Base-by-base conservation (phyloP, 257 asterid species). In the Datura wrightii region DNA sequence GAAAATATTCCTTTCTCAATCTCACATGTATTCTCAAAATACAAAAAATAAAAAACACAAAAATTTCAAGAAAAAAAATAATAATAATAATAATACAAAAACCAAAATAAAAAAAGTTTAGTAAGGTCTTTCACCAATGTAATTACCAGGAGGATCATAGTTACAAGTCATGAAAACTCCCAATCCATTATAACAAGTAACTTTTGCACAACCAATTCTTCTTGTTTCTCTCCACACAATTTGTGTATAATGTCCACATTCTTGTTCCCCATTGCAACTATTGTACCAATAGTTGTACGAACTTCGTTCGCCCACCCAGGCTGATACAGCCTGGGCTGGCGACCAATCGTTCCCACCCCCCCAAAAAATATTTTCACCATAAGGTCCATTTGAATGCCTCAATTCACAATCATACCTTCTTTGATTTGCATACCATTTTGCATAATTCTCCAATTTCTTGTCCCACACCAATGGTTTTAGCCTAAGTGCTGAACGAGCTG, bases 191-290 rank as follows among this genome's bases (percentile, higher is more conserved):
- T n/a, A 10, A 62, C 92, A 91, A 1, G 39, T 85, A 37, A 84
- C 90, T 56, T 83, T 79, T 2, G 94, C 94, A 72, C 94, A 89
- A 7, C 92, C 94, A 65, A 89, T 59, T 14, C 87, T 87, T 72
- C 34, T 84, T 1, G 90, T 85, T 16, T 65, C 85, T 37, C 80
- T 89, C 94, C 94, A 91, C 58, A 91, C 89, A 54, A 91, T 87
- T 56, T 91, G 94, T 0, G 92, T 91, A 84, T 89, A 91, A 79
- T 91, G 93, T n/a, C 94, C 93, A 46, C 92, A 88, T 76, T 89
- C 87, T 76, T 84, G 78, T 10, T 89, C 93, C 19, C 66, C 63
- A 1, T 85, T 84, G 34, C 92, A 91, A 11, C 91, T 85, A 24
- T 91, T 91, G 2, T 86, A 80, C 84, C 85, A 59, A 41, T 91